Evolutionary conservation across 1,284 basidiomycete species (phyloP), one percentile per base, ranked within the genome.

Genomic region (Cutaneotrichosporon cutaneum): DNA sequence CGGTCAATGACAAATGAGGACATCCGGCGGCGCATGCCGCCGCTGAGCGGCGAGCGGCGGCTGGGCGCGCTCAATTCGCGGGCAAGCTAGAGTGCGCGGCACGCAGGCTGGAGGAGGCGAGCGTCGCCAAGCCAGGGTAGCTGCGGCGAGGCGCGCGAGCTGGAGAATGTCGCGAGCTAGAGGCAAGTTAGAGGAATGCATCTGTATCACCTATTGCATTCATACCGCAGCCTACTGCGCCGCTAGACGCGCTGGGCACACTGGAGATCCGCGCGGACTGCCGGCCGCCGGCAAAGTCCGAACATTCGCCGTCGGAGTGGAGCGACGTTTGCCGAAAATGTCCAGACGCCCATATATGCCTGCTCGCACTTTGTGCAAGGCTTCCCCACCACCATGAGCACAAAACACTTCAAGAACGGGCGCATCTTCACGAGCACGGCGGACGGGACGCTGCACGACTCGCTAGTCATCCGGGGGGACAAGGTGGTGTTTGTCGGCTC

Each of bases 361-460:
- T 52, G 22, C 14, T 33, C 36, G 21, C 22, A 8, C 54, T 56
- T 48, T 24, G 21, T 24, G 1, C 14, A 47, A 22, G 10, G 21
- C 13, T 22, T 27, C 22, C 45, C 10, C 45, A 22, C 9, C 45
- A 26, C 21, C 22, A 51, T n/a, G 27, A n/a, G n/a, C n/a, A 51
- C 26, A 14, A 51, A 51, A 16, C 52, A 67, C 24, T 69, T 71
- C 48, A 58, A 33, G 42, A 71, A 72, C 62, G 72, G 60, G n/a
- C 61, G 64, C 51, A 63, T 73, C 39, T 73, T 73, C 63, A 73
- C 72, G 7, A 66, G 67, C 9, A 56, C 33, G 0, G 57, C 54
- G 18, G 63, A 68, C 42, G 32, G 45, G 10, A 53, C n/a, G n/a
- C 62, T 71, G n/a, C 58, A 70, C 51, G 63, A 69, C 24, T 53